Conservation (phyloP, 148 eudicot genomes). For the Chenopodium album region DNA sequence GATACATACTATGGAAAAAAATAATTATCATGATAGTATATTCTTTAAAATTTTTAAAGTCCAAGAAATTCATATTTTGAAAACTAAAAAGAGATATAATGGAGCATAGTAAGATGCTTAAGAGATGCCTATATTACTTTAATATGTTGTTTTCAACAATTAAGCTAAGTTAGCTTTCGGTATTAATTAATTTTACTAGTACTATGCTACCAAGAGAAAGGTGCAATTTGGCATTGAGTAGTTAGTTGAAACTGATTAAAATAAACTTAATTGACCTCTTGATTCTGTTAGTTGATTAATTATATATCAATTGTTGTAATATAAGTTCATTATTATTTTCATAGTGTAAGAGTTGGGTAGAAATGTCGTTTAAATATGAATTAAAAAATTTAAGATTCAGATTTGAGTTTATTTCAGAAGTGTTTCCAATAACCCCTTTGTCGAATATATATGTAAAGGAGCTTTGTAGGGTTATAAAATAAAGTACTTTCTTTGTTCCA, state of each 20-base stretch:
- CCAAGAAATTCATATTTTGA: conserved; percentile 13
- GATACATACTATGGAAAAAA: neutral
- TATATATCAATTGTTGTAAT: too few species aligned
- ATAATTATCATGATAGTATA: conserved; percentile 7
- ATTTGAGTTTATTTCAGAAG: too few species aligned
- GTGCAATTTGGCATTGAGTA: neutral
- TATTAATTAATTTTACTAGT: neutral
- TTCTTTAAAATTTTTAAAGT: conserved; percentile 15
- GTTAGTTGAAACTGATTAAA: neutral
- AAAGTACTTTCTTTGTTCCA: too few species aligned
- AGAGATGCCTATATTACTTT: conserved; percentile 15
- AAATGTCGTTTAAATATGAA: too few species aligned
- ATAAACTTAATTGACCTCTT: neutral
- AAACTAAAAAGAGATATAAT: conserved; percentile 12
- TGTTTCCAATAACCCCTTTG: too few species aligned
- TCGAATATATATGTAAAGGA: too few species aligned
- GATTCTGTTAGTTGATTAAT: too few species aligned
- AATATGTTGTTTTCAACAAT: neutral
- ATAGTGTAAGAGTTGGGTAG: too few species aligned
- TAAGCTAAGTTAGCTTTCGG: neutral
- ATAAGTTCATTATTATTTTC: too few species aligned
- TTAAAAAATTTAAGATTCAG: too few species aligned
- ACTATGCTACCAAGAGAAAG: neutral
- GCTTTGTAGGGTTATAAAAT: too few species aligned
- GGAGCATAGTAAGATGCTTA: conserved; percentile 22